These are phyloP conservation scores for Phlegmacium glaucopus DNA, from an alignment of 768 basidiomycete genomes.

Conservation along the genomic window DNA sequence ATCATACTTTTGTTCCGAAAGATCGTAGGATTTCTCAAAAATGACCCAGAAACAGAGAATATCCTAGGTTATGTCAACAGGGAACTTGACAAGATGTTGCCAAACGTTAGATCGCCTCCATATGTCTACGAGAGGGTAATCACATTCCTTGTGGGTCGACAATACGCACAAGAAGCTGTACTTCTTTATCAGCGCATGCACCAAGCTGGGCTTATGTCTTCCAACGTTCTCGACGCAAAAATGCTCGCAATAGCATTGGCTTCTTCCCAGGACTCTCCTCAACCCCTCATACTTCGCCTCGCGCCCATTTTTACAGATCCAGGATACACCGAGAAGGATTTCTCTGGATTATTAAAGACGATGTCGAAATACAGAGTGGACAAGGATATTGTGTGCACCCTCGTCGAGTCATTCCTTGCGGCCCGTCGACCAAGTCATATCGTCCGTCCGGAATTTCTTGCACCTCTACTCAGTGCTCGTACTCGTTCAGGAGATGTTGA, in stretches of 20 bases:
- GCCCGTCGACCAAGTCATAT: too few relatives aligned
- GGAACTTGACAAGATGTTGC: neutral
- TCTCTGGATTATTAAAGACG: slow-evolving; percentile 6
- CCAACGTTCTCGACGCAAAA: slow-evolving; percentile 35
- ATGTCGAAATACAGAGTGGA: slow-evolving; percentile 1
- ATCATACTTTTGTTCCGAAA: too few relatives aligned
- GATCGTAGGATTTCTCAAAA: neutral
- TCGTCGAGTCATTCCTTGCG: too few relatives aligned
- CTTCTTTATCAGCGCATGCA: slow-evolving; percentile 40
- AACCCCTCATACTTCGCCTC: slow-evolving; percentile 14
- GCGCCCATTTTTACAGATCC: slow-evolving; percentile 18
- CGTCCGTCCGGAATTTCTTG: neutral
- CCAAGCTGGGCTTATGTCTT: slow-evolving; percentile 35
- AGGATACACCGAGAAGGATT: slow-evolving; percentile 24
- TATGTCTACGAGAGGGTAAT: slow-evolving; percentile 35
- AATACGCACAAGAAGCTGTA: slow-evolving; percentile 34
- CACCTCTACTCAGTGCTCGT: neutral
- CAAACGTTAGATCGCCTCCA: slow-evolving; percentile 1
- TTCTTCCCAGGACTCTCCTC: slow-evolving; percentile 14
- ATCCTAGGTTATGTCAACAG: slow-evolving; percentile 2
- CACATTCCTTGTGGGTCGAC: slow-evolving; percentile 36
- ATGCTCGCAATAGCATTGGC: slow-evolving; percentile 34
- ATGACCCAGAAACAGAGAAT: neutral
- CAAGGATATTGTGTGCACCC: too few relatives aligned
- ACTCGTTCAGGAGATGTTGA: slow-evolving; percentile 3